Evolutionary conservation across 1,139 yeast genomes (phyloP).

Genomic region (Protomyces pachydermus): DNA sequence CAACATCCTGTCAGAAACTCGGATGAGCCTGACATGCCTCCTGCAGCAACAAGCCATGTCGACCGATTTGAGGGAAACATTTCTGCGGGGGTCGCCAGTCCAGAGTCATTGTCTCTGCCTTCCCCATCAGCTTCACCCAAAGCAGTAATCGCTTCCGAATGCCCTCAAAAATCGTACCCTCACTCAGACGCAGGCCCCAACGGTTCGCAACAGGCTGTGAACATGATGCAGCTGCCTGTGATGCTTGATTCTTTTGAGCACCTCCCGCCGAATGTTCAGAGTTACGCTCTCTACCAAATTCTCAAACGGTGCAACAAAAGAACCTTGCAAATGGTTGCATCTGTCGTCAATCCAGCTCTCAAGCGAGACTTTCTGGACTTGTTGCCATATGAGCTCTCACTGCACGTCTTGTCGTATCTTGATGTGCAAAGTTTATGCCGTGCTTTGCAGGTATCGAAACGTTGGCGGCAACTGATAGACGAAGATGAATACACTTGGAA

Average conservation of each 20-base stretch:
- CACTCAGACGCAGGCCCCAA: not conserved
- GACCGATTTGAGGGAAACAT: not conserved
- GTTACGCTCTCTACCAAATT: constrained; percentile 50
- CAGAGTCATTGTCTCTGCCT: constrained; percentile 34
- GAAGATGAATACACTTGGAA: constrained; percentile 48
- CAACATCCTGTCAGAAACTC: not conserved
- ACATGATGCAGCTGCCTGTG: constrained; percentile 35
- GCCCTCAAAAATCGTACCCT: constrained; percentile 22
- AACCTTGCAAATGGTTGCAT: constrained; percentile 63
- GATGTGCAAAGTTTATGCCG: constrained; percentile 61
- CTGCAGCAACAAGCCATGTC: not conserved
- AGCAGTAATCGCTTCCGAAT: constrained; percentile 25
- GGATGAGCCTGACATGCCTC: not conserved
- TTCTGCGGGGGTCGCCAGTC: constrained; percentile 1
- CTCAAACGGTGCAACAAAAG: constrained; percentile 62
- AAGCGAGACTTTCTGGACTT: constrained; percentile 66
- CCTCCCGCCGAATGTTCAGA: constrained; percentile 37
- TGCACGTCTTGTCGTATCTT: constrained; percentile 60
- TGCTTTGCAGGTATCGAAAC: constrained; percentile 59
- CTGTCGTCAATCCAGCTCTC: constrained; percentile 55
- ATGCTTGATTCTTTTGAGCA: constrained; percentile 39
- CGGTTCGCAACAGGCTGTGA: constrained; percentile 3
- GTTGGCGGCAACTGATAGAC: constrained; percentile 64
- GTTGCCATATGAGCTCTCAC: constrained; percentile 73
- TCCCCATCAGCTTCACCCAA: constrained; percentile 38